These are phyloP conservation scores for Cutaneotrichosporon sp. DNA, from an alignment of 1,284 basidiomycete species.

Conservation along the genomic window DNA sequence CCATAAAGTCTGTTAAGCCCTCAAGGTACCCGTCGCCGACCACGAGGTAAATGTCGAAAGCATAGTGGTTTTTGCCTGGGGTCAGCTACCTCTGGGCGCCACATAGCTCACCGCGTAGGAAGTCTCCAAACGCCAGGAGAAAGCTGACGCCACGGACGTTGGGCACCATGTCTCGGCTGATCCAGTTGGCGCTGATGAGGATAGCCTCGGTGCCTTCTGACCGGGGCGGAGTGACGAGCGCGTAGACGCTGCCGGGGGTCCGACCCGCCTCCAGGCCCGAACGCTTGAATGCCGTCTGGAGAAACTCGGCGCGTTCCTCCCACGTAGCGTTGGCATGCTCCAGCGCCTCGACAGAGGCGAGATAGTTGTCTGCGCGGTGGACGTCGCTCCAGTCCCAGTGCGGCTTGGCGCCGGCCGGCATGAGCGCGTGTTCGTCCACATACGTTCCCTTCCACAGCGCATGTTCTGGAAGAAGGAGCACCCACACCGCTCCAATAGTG, in stretches of 20 bases:
- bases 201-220: slow-evolving; percentile 86
- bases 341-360: slow-evolving; percentile 64
- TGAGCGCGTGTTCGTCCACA: slow-evolving; percentile 88
- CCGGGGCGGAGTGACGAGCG: slow-evolving; percentile 72
- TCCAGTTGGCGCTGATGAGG: slow-evolving; percentile 82
- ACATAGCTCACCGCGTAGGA: slow-evolving; percentile 61
- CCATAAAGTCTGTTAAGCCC: slow-evolving; percentile 88
- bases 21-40: slow-evolving; percentile 82
- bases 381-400: slow-evolving; percentile 87
- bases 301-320: slow-evolving; percentile 50
- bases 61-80: slow-evolving; percentile 82
- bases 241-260: slow-evolving; percentile 60
- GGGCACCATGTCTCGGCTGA: slow-evolving; percentile 53
- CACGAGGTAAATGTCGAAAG: slow-evolving; percentile 87
- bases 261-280: slow-evolving; percentile 26
- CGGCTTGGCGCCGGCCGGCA: slow-evolving; percentile 80
- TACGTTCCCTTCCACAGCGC: slow-evolving; percentile 65
- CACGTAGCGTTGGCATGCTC: slow-evolving; percentile 60
- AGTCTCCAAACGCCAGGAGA: slow-evolving; percentile 73
- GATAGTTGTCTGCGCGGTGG: slow-evolving; percentile 69
- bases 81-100: neutral
- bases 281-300: slow-evolving; percentile 18
- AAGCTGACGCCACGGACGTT: slow-evolving; percentile 85
- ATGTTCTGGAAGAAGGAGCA: slow-evolving; percentile 63
- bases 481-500: slow-evolving; percentile 64